These are phyloP conservation scores for Botryotinia calthae DNA, from an alignment of 2,329 filamentous ascomycete genomes.

Conservation along the genomic window DNA sequence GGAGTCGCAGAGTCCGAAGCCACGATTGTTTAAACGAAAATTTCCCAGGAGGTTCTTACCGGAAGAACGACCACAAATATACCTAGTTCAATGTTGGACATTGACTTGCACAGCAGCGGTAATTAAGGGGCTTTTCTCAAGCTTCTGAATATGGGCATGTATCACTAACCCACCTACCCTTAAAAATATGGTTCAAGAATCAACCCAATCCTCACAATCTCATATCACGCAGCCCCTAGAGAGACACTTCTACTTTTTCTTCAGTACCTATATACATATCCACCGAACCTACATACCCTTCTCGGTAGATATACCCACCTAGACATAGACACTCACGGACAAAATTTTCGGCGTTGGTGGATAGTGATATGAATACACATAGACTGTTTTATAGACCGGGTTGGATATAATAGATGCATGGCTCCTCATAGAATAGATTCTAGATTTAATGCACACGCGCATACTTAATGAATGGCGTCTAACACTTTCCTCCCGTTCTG, in stretches of 20 bases:
- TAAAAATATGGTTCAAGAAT: not conserved
- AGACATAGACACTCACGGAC: not conserved
- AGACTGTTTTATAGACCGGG: not conserved
- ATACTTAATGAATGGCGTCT: not conserved
- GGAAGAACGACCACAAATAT: not conserved
- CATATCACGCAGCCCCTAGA: not conserved
- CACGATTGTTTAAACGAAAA: slow-evolving; percentile 16
- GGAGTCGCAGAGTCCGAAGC: slow-evolving; percentile 32
- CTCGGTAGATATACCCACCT: slow-evolving; percentile 3
- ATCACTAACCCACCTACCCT: not conserved
- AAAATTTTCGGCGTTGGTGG: slow-evolving; percentile 6
- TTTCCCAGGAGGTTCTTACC: not conserved
- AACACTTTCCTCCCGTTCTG: not conserved
- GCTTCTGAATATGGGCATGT: not conserved
- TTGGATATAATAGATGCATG: slow-evolving; percentile 9
- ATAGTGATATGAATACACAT: not conserved
- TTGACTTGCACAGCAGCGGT: not conserved
- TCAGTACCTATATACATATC: not conserved
- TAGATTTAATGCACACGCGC: slow-evolving; percentile 1
- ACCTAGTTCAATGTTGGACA: not conserved
- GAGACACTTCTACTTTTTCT: not conserved
- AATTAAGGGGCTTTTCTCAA: not conserved
- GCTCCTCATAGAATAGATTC: slow-evolving; percentile 7
- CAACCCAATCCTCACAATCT: not conserved
- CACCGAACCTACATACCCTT: not conserved